These are phyloP conservation scores for Psidium guajava DNA, from an alignment of 345 rosid genomes.

Conservation along the genomic window DNA sequence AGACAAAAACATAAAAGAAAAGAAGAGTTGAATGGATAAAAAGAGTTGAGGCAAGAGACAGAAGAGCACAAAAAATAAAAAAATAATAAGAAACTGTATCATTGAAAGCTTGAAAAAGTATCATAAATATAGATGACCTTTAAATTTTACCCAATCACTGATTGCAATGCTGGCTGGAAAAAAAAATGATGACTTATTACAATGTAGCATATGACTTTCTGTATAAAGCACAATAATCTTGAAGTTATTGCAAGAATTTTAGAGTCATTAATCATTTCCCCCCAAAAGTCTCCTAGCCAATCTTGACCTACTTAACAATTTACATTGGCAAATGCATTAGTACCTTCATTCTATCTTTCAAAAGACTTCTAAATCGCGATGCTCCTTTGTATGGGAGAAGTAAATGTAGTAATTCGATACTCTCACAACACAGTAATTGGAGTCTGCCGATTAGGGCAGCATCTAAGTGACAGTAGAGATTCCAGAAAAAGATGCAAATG, in stretches of 20 bases:
- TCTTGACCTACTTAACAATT: neutral
- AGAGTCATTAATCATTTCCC: neutral
- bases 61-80: neutral
- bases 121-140: neutral
- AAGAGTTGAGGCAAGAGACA: neutral
- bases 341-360: neutral
- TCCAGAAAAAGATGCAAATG: neutral
- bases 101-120: neutral
- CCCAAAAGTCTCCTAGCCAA: neutral
- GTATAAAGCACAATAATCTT: neutral
- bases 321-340: neutral
- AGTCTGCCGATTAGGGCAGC: neutral
- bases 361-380: neutral
- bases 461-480: neutral
- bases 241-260: neutral
- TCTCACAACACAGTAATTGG: neutral
- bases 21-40: neutral
- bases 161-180: neutral
- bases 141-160: neutral
- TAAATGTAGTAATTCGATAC: neutral
- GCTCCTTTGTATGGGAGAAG: neutral
- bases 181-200: neutral
- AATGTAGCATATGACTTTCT: neutral
- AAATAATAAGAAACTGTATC: neutral
- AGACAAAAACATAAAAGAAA: neutral